phyloP scores from a whole-genome alignment of 257 asterid species.

The Fraxinus anomala region DNA sequence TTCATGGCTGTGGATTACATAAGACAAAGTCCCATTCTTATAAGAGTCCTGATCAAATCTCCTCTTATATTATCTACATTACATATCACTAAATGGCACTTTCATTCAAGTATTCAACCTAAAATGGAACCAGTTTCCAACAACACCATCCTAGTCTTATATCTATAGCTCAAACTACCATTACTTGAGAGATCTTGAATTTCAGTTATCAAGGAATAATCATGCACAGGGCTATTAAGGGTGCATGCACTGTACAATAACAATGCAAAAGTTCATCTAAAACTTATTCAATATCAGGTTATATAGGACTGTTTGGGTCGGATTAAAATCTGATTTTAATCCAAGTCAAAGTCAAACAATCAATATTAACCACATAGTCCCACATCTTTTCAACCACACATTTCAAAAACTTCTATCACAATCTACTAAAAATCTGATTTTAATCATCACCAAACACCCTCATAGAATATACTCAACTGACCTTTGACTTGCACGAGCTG shows the following conservation, averaged over 20 bases:
- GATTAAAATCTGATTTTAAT: too few relatives aligned
- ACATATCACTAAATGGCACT: background rate
- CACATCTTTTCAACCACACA: too few relatives aligned
- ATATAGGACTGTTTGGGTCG: too few relatives aligned
- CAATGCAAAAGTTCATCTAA: slow-evolving; percentile 18
- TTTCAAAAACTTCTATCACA: too few relatives aligned
- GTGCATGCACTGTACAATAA: slow-evolving; percentile 12
- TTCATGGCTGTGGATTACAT: background rate
- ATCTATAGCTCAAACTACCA: background rate
- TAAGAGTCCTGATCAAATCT: background rate
- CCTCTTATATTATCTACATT: background rate
- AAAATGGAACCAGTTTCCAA: background rate
- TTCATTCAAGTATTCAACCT: background rate
- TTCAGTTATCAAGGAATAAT: slow-evolving; percentile 5
- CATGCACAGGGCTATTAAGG: background rate
- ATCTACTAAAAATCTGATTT: too few relatives aligned
- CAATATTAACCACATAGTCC: too few relatives aligned
- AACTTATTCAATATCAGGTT: slow-evolving; percentile 5
- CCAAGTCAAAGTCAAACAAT: too few relatives aligned
- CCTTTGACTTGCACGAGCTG: slow-evolving; percentile 84
- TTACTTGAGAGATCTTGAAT: slow-evolving; percentile 8
- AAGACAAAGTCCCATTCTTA: background rate
- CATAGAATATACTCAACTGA: slow-evolving; percentile 34
- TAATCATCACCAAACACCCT: too few relatives aligned
- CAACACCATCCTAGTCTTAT: slow-evolving; percentile 1